Evolutionary conservation across 2,329 filamentous ascomycete species (phyloP).

Genomic region (Dendrostoma leiphaemia): DNA sequence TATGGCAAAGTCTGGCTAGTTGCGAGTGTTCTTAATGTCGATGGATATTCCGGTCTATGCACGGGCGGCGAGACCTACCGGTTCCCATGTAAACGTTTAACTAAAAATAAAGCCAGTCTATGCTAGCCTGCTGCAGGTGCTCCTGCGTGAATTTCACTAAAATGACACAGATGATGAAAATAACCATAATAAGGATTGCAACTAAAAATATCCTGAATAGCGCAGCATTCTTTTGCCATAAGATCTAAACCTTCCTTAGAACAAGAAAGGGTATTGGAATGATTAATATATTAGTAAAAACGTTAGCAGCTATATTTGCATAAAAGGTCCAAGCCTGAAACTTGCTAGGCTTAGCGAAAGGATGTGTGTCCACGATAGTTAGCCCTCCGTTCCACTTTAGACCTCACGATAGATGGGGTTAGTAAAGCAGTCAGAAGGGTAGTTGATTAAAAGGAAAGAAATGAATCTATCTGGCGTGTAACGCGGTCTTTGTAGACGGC

Average conservation of each 20-base stretch:
- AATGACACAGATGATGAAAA: neutral
- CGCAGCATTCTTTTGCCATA: neutral
- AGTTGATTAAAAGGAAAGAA: too few relatives aligned
- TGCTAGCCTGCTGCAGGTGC: neutral
- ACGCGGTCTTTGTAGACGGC: too few relatives aligned
- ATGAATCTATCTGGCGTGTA: too few relatives aligned
- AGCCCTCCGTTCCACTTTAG: neutral
- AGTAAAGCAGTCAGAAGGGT: too few relatives aligned
- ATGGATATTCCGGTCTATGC: neutral
- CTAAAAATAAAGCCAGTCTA: neutral
- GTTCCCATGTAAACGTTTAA: neutral
- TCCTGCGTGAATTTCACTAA: neutral
- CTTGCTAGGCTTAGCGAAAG: neutral
- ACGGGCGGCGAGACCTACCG: neutral
- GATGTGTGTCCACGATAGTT: neutral
- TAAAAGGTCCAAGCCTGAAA: neutral
- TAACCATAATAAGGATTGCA: neutral
- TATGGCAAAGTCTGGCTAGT: neutral
- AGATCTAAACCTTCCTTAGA: neutral
- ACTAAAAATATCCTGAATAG: neutral
- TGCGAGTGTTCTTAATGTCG: neutral
- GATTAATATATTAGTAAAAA: neutral
- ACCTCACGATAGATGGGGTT: too few relatives aligned
- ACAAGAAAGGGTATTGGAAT: neutral
- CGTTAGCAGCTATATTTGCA: neutral